Percentiles rank a stretch among this genome's conserved stretches.
phyloP scores from a whole-genome alignment of 129 eudicot genomes.

The Helichrysum umbraculigerum region DNA sequence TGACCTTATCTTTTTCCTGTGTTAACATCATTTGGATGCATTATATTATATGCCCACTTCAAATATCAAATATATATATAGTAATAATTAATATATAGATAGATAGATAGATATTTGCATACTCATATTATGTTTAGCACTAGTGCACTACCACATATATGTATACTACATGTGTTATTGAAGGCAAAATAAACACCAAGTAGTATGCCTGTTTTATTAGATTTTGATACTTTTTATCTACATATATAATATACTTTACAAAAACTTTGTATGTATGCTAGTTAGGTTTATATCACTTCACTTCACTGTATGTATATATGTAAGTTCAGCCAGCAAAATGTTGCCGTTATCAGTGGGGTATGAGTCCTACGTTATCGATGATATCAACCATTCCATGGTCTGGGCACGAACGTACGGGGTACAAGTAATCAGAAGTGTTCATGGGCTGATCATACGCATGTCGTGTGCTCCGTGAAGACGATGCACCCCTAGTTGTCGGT shows the following conservation, averaged over 20 bases:
- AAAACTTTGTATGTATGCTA: neutral
- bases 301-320: neutral
- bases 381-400: conserved; percentile 6
- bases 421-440: too few species aligned
- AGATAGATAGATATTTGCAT: too few species aligned
- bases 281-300: neutral
- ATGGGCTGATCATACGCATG: neutral
- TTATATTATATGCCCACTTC: conserved; percentile 6
- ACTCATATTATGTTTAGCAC: too few species aligned
- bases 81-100: too few species aligned
- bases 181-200: neutral
- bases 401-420: neutral
- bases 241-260: neutral
- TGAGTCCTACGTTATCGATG: neutral
- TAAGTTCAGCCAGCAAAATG: neutral
- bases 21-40: conserved; percentile 18
- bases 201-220: neutral
- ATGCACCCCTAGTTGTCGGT: conserved; percentile 11
- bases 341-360: conserved; percentile 7
- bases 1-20: conserved; percentile 12
- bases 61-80: neutral
- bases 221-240: neutral
- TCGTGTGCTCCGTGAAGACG: conserved; percentile 16
- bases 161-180: neutral
- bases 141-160: neutral